Percentiles rank a stretch among this genome's conserved stretches.
Evolutionary conservation across 2,329 filamentous ascomycete genomes (phyloP).

Genomic region (Lachnellula arida): DNA sequence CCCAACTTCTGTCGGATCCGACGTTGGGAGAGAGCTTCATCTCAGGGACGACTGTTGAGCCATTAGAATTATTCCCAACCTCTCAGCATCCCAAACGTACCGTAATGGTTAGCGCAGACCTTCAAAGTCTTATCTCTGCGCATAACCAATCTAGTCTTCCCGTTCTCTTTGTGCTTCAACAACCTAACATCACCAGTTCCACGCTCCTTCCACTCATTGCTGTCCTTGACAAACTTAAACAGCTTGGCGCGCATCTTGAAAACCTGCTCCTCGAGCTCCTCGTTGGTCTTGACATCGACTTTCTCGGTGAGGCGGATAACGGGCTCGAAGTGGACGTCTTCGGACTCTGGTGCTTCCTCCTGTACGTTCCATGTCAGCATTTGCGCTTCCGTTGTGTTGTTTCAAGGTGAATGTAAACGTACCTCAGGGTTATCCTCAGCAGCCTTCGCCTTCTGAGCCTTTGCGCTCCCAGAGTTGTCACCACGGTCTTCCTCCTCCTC

Average conservation of each 20-base stretch:
- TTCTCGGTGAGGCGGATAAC: slow-evolving; percentile 95
- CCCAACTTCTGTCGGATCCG: slow-evolving; percentile 96
- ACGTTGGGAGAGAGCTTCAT: slow-evolving; percentile 99
- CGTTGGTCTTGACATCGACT: slow-evolving; percentile 95
- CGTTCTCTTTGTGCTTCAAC: slow-evolving; percentile 98
- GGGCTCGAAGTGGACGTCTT: slow-evolving; percentile 95
- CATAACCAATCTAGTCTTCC: slow-evolving; percentile 97
- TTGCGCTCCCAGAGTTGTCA: slow-evolving; percentile 84
- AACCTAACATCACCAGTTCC: slow-evolving; percentile 94
- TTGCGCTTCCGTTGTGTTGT: neutral
- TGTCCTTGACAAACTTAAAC: slow-evolving; percentile 93
- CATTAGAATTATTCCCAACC: slow-evolving; percentile 12
- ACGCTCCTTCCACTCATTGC: slow-evolving; percentile 97
- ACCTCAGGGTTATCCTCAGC: slow-evolving; percentile 35
- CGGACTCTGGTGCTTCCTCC: slow-evolving; percentile 78
- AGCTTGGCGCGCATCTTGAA: slow-evolving; percentile 99
- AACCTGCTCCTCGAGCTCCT: slow-evolving; percentile 92
- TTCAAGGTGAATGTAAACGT: slow-evolving; percentile 6
- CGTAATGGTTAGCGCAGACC: slow-evolving; percentile 99
- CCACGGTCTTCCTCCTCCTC: slow-evolving; percentile 72
- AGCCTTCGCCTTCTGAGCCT: slow-evolving; percentile 60
- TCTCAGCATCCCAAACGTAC: slow-evolving; percentile 49
- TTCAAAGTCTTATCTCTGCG: slow-evolving; percentile 99
- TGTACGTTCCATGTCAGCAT: slow-evolving; percentile 27
- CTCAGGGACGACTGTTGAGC: slow-evolving; percentile 75